These are phyloP conservation scores for Dittrichia graveolens DNA, from an alignment of 129 eudicot genomes.

Conservation along the genomic window DNA sequence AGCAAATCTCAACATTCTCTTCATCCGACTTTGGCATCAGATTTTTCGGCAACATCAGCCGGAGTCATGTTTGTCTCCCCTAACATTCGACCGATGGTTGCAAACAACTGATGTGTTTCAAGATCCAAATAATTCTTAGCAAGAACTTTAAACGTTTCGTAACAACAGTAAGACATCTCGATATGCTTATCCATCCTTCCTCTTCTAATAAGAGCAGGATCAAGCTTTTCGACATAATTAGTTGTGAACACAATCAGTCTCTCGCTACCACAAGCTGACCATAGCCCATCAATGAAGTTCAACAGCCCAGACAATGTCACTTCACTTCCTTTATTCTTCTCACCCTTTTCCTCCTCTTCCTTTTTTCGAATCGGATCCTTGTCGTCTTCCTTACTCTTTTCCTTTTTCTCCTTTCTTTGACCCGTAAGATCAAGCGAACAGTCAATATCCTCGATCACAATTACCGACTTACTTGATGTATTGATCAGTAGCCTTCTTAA, in stretches of 20 bases:
- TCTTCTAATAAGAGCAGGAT: conserved; percentile 39
- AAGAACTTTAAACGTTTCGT: conserved; percentile 39
- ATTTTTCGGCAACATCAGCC: conserved; percentile 65
- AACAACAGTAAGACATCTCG: conserved; percentile 40
- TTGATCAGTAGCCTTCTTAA: conserved; percentile 56
- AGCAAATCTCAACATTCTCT: conserved; percentile 46
- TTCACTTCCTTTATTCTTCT: conserved; percentile 38
- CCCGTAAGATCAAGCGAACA: conserved; percentile 64
- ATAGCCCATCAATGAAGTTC: conserved; percentile 62
- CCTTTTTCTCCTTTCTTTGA: conserved; percentile 46
- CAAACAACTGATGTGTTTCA: conserved; percentile 37
- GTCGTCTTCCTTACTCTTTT: conserved; percentile 31
- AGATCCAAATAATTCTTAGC: conserved; percentile 41
- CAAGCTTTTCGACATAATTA: conserved; percentile 48
- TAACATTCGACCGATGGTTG: conserved; percentile 20
- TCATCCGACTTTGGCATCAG: conserved; percentile 57
- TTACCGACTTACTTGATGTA: conserved; percentile 58
- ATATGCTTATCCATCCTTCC: conserved; percentile 51
- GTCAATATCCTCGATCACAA: conserved; percentile 68
- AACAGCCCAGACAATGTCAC: conserved; percentile 55
- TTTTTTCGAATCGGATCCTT: conserved; percentile 26
- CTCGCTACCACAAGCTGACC: conserved; percentile 71
- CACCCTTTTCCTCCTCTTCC: conserved; percentile 4
- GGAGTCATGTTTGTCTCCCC: conserved; percentile 50
- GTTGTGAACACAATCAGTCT: conserved; percentile 63